phyloP scores from a whole-genome alignment of 1,139 yeast genomes.

The Cylindricascospora bacillispora region DNA sequence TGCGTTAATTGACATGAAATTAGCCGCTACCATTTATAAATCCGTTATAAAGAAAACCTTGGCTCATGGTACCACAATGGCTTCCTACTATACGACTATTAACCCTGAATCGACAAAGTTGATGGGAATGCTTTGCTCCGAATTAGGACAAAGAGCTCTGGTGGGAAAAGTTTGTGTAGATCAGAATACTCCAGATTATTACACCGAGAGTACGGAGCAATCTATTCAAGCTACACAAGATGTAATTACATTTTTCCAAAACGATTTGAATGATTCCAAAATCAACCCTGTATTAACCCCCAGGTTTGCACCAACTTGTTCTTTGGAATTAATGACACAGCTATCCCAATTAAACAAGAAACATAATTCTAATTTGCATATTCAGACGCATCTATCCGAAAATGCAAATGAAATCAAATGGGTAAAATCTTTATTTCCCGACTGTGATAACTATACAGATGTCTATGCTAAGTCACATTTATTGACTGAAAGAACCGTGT shows the following conservation, averaged over 20 bases:
- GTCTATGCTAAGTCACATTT: conserved; percentile 60
- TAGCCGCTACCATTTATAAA: conserved; percentile 51
- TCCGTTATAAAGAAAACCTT: conserved; percentile 58
- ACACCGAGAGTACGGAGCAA: conserved; percentile 47
- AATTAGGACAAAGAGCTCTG: conserved; percentile 71
- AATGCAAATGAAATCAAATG: conserved; percentile 61
- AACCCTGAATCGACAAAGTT: conserved; percentile 63
- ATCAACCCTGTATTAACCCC: conserved; percentile 78
- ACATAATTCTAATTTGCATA: conserved; percentile 37
- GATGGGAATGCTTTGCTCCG: conserved; percentile 59
- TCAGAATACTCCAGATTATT: conserved; percentile 54
- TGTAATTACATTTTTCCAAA: conserved; percentile 43
- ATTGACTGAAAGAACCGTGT: conserved; percentile 50
- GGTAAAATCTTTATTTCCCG: conserved; percentile 67
- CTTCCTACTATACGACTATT: conserved; percentile 81
- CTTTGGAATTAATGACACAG: conserved; percentile 45
- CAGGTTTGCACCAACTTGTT: conserved; percentile 85
- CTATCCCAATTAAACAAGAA: conserved; percentile 46
- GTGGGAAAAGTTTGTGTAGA: conserved; percentile 96
- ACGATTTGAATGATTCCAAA: conserved; percentile 36
- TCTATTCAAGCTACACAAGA: conserved; percentile 45
- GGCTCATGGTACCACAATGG: conserved; percentile 77
- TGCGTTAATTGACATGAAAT: conserved; percentile 35
- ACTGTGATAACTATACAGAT: conserved; percentile 52
- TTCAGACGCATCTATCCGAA: conserved; percentile 87